phyloP scores from a whole-genome alignment of 2,329 filamentous ascomycete genomes.

The Fusarium continuum region DNA sequence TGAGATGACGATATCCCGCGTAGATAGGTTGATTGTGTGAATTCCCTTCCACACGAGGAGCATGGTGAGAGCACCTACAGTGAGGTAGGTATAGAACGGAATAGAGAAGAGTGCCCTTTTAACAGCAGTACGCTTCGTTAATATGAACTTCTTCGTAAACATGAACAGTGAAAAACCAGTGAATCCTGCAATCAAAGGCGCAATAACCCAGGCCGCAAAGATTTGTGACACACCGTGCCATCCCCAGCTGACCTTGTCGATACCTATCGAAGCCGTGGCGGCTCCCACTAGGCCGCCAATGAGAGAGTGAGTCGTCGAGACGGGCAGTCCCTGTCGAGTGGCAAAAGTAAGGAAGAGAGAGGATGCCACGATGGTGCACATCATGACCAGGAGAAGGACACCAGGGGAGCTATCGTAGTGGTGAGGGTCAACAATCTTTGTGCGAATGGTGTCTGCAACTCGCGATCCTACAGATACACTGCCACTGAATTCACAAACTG shows the following conservation, averaged over 20 bases:
- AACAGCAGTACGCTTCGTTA: slow-evolving; percentile 45
- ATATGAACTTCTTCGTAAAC: slow-evolving; percentile 47
- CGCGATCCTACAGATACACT: slow-evolving; percentile 68
- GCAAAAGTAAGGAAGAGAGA: slow-evolving; percentile 63
- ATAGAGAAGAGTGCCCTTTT: slow-evolving; percentile 49
- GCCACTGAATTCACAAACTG: slow-evolving; percentile 69
- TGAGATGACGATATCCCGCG: slow-evolving; percentile 42
- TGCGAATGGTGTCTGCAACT: slow-evolving; percentile 67
- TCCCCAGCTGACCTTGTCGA: slow-evolving; percentile 50
- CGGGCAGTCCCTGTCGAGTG: slow-evolving; percentile 60
- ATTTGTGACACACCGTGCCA: slow-evolving; percentile 51
- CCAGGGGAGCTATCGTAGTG: slow-evolving; percentile 64
- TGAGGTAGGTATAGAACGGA: slow-evolving; percentile 52
- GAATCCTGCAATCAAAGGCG: slow-evolving; percentile 48
- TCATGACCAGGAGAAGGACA: slow-evolving; percentile 64
- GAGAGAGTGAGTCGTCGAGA: slow-evolving; percentile 64
- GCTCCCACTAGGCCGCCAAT: slow-evolving; percentile 54
- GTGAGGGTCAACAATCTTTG: slow-evolving; percentile 59
- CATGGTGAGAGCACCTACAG: slow-evolving; percentile 52
- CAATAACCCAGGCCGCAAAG: slow-evolving; percentile 51
- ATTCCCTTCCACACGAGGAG: slow-evolving; percentile 62
- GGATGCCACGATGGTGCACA: slow-evolving; percentile 61
- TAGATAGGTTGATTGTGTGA: slow-evolving; percentile 37
- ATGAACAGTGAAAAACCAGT: slow-evolving; percentile 48
- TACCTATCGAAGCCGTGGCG: slow-evolving; percentile 50